Percentiles rank a stretch among this genome's conserved stretches.
Evolutionary conservation across 2,329 filamentous ascomycete genomes (phyloP).

Genomic region (Pseudocercospora eumusae): DNA sequence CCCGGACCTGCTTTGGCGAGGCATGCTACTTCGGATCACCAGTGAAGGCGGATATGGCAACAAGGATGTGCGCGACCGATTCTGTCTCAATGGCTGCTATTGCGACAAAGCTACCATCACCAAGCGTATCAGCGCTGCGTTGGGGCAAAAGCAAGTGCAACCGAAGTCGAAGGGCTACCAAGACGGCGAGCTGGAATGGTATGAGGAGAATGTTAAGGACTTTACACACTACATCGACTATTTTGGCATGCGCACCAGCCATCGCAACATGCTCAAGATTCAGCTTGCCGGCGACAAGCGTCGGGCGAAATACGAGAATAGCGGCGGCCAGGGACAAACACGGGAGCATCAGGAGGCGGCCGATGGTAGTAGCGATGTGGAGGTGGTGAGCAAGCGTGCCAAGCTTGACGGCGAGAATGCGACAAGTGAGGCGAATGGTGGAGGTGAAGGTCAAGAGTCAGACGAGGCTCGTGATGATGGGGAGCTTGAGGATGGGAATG

Average conservation of each 20-base stretch:
- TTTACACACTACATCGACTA: conserved; percentile 34
- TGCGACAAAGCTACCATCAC: conserved; percentile 41
- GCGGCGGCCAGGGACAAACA: not conserved
- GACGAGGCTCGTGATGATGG: conserved; percentile 17
- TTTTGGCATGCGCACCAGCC: conserved; percentile 33
- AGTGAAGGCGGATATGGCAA: conserved; percentile 38
- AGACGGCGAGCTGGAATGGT: conserved; percentile 31
- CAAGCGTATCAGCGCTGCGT: conserved; percentile 40
- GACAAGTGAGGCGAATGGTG: conserved; percentile 12
- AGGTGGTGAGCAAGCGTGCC: conserved; percentile 19
- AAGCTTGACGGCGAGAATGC: conserved; percentile 22
- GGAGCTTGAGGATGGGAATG: conserved; percentile 20
- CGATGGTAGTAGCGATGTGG: conserved; percentile 16
- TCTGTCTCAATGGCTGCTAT: conserved; percentile 40
- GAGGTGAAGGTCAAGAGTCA: conserved; percentile 16
- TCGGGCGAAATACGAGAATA: conserved; percentile 19
- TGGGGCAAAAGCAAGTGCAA: conserved; percentile 39
- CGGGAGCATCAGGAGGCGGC: not conserved
- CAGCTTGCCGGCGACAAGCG: conserved; percentile 31
- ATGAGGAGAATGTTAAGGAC: conserved; percentile 33
- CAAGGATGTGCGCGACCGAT: conserved; percentile 39
- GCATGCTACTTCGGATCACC: conserved; percentile 39
- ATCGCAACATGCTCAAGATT: conserved; percentile 34
- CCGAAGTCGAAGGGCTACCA: conserved; percentile 31
- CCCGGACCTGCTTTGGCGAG: conserved; percentile 40